These are phyloP conservation scores for Russula sp. DNA, from an alignment of 768 basidiomycete genomes.

Conservation along the genomic window DNA sequence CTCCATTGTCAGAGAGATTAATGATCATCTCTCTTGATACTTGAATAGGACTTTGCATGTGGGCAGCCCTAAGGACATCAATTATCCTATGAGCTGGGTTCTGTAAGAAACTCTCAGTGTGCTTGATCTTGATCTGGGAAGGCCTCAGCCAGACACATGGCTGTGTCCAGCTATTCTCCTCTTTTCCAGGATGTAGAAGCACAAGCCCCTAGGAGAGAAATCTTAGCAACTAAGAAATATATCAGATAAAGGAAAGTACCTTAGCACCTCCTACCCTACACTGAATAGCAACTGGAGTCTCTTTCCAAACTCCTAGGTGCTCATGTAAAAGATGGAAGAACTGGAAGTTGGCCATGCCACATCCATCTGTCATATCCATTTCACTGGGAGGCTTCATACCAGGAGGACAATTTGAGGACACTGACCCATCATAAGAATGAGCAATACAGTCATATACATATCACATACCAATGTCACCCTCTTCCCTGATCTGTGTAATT, in stretches of 20 bases:
- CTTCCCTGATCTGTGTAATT: conserved; percentile 33
- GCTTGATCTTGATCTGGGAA: conserved; percentile 34
- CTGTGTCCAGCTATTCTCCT: conserved; percentile 8
- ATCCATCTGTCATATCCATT: conserved; percentile 61
- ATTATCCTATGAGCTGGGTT: conserved; percentile 44
- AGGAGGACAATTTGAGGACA: conserved; percentile 25
- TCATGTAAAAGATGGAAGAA: conserved; percentile 33
- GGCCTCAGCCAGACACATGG: conserved; percentile 29
- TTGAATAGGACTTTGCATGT: conserved; percentile 40
- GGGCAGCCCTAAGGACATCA: conserved; percentile 50
- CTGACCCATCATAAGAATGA: conserved; percentile 21
- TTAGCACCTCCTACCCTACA: conserved; percentile 30
- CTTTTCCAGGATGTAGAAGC: conserved; percentile 26
- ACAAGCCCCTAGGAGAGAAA: conserved; percentile 28
- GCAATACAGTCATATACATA: neutral
- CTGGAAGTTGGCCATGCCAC: conserved; percentile 59
- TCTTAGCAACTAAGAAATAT: neutral
- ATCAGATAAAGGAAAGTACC: conserved; percentile 17
- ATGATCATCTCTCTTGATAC: conserved; percentile 55
- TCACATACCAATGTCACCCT: conserved; percentile 46
- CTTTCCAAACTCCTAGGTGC: conserved; percentile 23
- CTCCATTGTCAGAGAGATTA: conserved; percentile 61
- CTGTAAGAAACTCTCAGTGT: conserved; percentile 28
- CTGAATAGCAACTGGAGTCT: conserved; percentile 30
- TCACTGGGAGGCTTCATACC: conserved; percentile 27